phyloP scores from a whole-genome alignment of 2,329 filamentous ascomycete species.

The Davidsoniella neocaledoniae region DNA sequence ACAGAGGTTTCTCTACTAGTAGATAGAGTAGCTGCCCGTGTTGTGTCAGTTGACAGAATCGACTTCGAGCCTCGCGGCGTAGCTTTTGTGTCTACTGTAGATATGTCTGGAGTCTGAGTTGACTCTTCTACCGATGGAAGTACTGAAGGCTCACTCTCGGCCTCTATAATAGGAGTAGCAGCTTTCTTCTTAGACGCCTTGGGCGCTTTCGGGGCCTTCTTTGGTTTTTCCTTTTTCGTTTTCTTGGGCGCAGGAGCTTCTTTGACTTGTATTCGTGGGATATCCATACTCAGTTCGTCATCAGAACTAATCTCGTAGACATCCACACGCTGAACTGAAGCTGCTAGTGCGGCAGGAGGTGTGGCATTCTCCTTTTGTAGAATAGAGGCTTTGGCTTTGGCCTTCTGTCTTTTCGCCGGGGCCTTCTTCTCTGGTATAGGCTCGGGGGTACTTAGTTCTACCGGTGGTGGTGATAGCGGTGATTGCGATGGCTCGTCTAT shows the following conservation, averaged over 20 bases:
- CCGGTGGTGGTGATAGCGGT: neutral
- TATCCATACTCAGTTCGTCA: neutral
- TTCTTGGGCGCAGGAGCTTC: neutral
- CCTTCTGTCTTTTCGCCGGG: slow-evolving; percentile 5
- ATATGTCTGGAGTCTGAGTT: too few relatives aligned
- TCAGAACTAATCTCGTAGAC: neutral
- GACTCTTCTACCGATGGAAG: neutral
- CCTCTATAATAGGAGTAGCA: neutral
- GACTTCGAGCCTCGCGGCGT: slow-evolving; percentile 1
- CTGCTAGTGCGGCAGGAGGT: too few relatives aligned
- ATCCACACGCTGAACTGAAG: too few relatives aligned
- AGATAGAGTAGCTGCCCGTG: neutral
- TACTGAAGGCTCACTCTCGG: neutral
- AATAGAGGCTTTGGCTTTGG: neutral
- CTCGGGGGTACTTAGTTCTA: neutral
- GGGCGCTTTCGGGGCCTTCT: neutral
- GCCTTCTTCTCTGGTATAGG: neutral
- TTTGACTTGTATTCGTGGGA: neutral
- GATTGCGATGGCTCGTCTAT: neutral
- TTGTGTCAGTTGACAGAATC: neutral
- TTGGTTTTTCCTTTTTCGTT: neutral
- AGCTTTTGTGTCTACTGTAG: too few relatives aligned
- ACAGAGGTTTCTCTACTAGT: neutral
- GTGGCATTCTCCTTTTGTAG: neutral
- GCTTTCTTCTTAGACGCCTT: neutral